Evolutionary conservation across 2,329 filamentous ascomycete species (phyloP), one percentile per base, ranked within the genome.

Genomic region (Macrophomina phaseolina): DNA sequence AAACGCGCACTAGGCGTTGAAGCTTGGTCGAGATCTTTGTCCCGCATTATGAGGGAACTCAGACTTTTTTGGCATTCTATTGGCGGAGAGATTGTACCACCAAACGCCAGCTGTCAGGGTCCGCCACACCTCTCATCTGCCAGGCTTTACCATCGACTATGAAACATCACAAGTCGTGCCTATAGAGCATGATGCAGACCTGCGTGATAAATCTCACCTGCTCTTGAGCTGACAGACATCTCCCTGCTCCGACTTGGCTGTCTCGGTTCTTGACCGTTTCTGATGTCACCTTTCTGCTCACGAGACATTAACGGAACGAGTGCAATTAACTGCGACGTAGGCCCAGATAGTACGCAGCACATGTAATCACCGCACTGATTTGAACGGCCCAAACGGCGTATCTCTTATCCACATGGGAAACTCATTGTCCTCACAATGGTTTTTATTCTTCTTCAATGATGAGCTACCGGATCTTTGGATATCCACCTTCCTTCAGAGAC

Each of bases 11-110:
- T 23, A 23, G 12, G 42, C 28, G 23, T 16, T 34, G 56, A 32
- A 48, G 56, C 56, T 61, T 61, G 40, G 34, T 48, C 48, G 16
- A 36, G 56, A 28, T 60, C 42, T 28, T 45, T n/a, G 11, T 34
- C 28, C 30, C 30, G 28, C 23, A 5, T 23, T 30, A 60, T n/a
- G 16, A 46, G 38, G 11, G 3, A 48, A 1, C 28, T 34, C 2
- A 34, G 9, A 9, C 16, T 34, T 18, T 18, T n/a, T 34, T 5
- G 56, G 5, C 40, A 61, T 16, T 16, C 28, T 48, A 61, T 61
- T 61, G 56, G 56, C 28, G 56, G 56, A 61, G 40, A 61, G 28
- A 46, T 48, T 32, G 14, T 30, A 46, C 38, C 14, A 32, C 18
- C 12, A 36, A 46, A 32, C 42, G 18, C 12, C 49, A 36, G 16